Evolutionary conservation across 2,329 filamentous ascomycete genomes (phyloP).

Genomic region (Lachnellula arida): DNA sequence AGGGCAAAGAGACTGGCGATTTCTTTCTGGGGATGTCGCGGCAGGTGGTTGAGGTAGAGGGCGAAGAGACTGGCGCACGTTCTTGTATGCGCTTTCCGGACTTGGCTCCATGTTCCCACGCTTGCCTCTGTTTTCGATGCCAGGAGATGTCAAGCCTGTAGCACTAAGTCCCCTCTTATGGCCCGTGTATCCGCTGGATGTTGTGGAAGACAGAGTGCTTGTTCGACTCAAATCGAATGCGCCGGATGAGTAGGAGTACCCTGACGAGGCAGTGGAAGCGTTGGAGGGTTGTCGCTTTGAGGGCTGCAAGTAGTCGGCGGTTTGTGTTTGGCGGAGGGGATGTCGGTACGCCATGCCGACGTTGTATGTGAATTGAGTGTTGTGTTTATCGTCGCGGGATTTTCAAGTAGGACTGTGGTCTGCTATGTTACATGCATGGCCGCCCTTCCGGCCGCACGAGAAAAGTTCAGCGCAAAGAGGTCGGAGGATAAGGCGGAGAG

Average conservation of each 20-base stretch:
- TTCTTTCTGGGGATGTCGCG: slow-evolving; percentile 34
- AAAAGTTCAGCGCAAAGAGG: slow-evolving; percentile 3
- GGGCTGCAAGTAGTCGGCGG: slow-evolving; percentile 39
- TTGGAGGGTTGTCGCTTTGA: slow-evolving; percentile 61
- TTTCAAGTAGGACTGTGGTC: slow-evolving; percentile 8
- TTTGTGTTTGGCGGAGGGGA: slow-evolving; percentile 53
- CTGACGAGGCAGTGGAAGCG: slow-evolving; percentile 65
- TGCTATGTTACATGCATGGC: slow-evolving; percentile 20
- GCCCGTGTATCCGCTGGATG: slow-evolving; percentile 55
- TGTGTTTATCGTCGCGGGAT: slow-evolving; percentile 11
- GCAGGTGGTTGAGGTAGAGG: slow-evolving; percentile 66
- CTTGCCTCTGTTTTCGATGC: slow-evolving; percentile 42
- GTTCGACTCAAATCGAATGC: slow-evolving; percentile 54
- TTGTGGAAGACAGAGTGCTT: slow-evolving; percentile 68
- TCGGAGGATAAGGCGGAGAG: background rate
- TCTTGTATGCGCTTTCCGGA: slow-evolving; percentile 64
- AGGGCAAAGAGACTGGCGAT: slow-evolving; percentile 70
- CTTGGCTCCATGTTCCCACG: slow-evolving; percentile 37
- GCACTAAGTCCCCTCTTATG: slow-evolving; percentile 74
- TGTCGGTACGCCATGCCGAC: slow-evolving; percentile 53
- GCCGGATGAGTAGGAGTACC: slow-evolving; percentile 51
- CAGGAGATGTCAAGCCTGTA: slow-evolving; percentile 48
- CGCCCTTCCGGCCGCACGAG: slow-evolving; percentile 17
- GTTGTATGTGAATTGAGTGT: slow-evolving; percentile 3
- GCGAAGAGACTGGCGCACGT: slow-evolving; percentile 70